Conservation (phyloP, 2,329 filamentous ascomycete species). For the Fusarium chuoi region DNA sequence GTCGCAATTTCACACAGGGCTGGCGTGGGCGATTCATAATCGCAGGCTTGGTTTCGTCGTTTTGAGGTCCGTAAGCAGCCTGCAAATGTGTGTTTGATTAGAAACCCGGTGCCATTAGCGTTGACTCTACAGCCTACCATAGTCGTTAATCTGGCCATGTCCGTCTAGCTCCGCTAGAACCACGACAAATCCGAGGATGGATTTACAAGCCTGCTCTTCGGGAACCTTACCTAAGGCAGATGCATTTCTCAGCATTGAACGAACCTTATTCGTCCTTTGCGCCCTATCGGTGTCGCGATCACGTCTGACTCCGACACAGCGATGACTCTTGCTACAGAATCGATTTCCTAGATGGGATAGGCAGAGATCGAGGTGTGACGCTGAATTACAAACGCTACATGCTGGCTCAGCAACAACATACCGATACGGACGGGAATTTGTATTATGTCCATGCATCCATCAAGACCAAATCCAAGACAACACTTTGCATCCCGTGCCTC, state of each 20-base stretch:
- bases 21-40: slow-evolving; percentile 40
- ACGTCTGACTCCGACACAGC: slow-evolving; percentile 18
- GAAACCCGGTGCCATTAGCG: slow-evolving; percentile 30
- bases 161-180: slow-evolving; percentile 26
- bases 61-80: slow-evolving; percentile 27
- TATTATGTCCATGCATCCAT: slow-evolving; percentile 21
- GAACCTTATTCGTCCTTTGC: slow-evolving; percentile 31
- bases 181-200: slow-evolving; percentile 29
- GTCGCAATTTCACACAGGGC: slow-evolving; percentile 34
- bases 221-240: slow-evolving; percentile 18
- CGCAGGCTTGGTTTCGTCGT: slow-evolving; percentile 22
- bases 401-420: slow-evolving; percentile 7
- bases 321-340: slow-evolving; percentile 31
- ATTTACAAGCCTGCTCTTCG: slow-evolving; percentile 32
- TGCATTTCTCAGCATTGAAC: slow-evolving; percentile 35
- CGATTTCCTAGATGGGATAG: slow-evolving; percentile 16
- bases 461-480: slow-evolving; percentile 24
- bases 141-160: slow-evolving; percentile 16
- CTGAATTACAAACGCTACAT: slow-evolving; percentile 7
- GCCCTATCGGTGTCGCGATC: slow-evolving; percentile 28
- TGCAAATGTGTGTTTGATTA: slow-evolving; percentile 32
- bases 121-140: slow-evolving; percentile 22
- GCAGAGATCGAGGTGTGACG: slow-evolving; percentile 19
- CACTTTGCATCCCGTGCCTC: slow-evolving; percentile 33
- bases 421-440: background rate